phyloP scores from a whole-genome alignment of 2,329 filamentous ascomycete species.

The Colletotrichum higginsianum region DNA sequence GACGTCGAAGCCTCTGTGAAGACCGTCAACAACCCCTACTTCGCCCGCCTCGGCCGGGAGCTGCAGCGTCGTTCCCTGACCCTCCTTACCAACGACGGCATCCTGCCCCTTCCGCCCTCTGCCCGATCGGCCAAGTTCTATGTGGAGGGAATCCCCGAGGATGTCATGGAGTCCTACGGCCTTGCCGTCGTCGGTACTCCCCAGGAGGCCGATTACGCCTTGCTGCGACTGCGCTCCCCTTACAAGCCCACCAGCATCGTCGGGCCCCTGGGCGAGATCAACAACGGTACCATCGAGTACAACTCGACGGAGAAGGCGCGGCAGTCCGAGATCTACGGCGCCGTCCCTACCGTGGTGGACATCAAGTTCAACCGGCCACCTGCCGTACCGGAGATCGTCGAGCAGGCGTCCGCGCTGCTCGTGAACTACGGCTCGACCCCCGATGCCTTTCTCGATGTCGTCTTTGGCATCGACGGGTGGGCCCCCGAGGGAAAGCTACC shows the following conservation, averaged over 20 bases:
- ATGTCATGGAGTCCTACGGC: conserved; percentile 43
- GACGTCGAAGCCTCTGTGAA: conserved; percentile 58
- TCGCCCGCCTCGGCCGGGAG: conserved; percentile 46
- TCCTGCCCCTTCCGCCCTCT: conserved; percentile 44
- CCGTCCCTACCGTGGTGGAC: conserved; percentile 59
- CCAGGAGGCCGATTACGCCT: conserved; percentile 57
- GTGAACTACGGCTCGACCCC: conserved; percentile 57
- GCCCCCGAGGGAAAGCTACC: conserved; percentile 59
- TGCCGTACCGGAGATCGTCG: conserved; percentile 58
- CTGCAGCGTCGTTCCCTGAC: conserved; percentile 49
- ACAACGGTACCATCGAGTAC: conserved; percentile 59
- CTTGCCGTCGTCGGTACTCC: conserved; percentile 54
- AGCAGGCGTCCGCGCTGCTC: conserved; percentile 55
- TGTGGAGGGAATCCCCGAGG: conserved; percentile 37
- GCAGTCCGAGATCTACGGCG: conserved; percentile 53
- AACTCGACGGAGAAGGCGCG: conserved; percentile 48
- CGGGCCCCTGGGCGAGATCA: conserved; percentile 56
- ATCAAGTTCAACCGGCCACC: conserved; percentile 59
- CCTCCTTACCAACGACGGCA: conserved; percentile 47
- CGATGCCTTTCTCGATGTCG: conserved; percentile 60
- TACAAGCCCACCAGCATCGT: conserved; percentile 55
- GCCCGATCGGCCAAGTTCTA: conserved; percentile 43
- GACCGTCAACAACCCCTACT: conserved; percentile 61
- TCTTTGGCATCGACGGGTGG: conserved; percentile 52
- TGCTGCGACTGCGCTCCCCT: conserved; percentile 57